Base-by-base conservation (phyloP, 306 rosid species). In the Calophaca sinica region DNA sequence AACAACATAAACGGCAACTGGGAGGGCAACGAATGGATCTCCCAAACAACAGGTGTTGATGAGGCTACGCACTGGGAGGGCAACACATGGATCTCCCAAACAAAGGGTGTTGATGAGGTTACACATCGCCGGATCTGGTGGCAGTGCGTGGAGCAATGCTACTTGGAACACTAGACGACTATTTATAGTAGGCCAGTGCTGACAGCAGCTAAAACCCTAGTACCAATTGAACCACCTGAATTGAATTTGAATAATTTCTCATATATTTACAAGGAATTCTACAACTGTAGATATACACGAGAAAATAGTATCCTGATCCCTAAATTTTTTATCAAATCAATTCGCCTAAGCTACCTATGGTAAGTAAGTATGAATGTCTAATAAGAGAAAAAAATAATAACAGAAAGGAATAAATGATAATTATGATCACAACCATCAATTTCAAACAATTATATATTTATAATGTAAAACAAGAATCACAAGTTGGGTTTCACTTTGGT, bases 401-500 rank as follows among this genome's bases (percentile, higher is more conserved):
- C 9, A 9, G 7, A 64, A 20, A 13, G 38, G 20, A 65, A 5
- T 44, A 5, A 63, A 65, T 44, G 38, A 26, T 65, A 65, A 28
- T 5, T 20, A 44, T 42, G 10, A 26, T 12, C 39, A 36, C 31
- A 44, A 46, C 26, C 70, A 65, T 10, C 70, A 42, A 44, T 66
- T 71, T 52, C 64, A 66, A 50, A 64, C 48, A 42, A 78, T 61
- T 49, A 53, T 49, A 53, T 62, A 55, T 13, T 69, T 73, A 68
- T 58, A 54, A 63, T 70, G 51, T 41, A 62, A 81, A 42, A 64
- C 32, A 70, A 70, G 74, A 79, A 76, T 75, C 61, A 65, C 66
- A 68, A 68, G 73, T 53, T 52, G 68, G 46, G 55, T 66, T 66
- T 80, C 75, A 73, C 29, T 29, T 55, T 49, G 76, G 80, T 80